A percentile compares a stretch with the other conserved stretches of the same genome.
Evolutionary conservation across 495 filamentous ascomycete genomes (phyloP).

Genomic region (Neurospora sp.): DNA sequence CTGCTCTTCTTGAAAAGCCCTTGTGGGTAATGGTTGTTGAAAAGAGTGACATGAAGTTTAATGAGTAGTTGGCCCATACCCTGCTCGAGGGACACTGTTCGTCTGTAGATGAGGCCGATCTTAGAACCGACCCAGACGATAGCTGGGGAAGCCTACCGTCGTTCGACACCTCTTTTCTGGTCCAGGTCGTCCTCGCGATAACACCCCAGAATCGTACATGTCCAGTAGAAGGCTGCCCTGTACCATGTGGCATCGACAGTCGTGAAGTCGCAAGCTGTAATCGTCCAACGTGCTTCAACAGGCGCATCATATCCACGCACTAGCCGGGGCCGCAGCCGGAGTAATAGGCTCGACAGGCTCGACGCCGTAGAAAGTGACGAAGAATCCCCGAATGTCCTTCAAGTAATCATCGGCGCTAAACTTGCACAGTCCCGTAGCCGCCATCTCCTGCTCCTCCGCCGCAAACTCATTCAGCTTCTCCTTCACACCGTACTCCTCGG

Average conservation of each 20-base stretch:
- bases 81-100: background rate
- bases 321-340: slow-evolving; percentile 13
- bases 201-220: background rate
- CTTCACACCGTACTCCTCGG: slow-evolving; percentile 70
- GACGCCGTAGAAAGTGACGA: slow-evolving; percentile 31
- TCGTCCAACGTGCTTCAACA: background rate
- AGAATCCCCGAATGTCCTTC: slow-evolving; percentile 64
- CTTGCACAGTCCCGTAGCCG: slow-evolving; percentile 56
- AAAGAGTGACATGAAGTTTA: background rate
- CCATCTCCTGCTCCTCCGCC: slow-evolving; percentile 59
- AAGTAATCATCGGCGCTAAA: slow-evolving; percentile 79
- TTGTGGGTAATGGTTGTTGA: background rate
- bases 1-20: background rate
- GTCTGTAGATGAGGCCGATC: background rate
- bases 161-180: background rate
- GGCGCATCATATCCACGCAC: background rate
- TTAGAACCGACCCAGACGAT: background rate
- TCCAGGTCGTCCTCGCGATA: background rate
- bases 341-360: slow-evolving; percentile 4
- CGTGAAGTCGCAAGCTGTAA: background rate
- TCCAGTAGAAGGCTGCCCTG: background rate
- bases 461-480: slow-evolving; percentile 53
- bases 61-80: background rate
- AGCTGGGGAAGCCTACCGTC: background rate
- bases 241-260: background rate